Percentiles rank a stretch among this genome's conserved stretches.
Evolutionary conservation across 83 land plant species (phyloP).

Genomic region (Diphasiastrum complanatum): DNA sequence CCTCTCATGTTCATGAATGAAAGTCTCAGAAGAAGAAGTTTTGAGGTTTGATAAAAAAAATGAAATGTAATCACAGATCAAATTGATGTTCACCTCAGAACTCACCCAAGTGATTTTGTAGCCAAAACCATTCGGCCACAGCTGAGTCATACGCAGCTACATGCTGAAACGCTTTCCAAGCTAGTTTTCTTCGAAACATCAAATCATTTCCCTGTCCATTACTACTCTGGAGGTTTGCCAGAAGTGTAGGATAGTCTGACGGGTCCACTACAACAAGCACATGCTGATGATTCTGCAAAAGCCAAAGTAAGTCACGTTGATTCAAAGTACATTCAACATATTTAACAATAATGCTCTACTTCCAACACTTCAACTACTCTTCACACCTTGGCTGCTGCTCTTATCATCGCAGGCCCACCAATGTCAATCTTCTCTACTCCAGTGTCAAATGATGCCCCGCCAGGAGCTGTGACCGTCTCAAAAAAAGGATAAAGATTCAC

Average conservation of each 20-base stretch:
- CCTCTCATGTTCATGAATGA: too few species aligned
- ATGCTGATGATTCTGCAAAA: constrained; percentile 94
- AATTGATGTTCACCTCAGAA: too few species aligned
- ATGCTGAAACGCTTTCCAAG: constrained; percentile 99
- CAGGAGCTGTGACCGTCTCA: constrained; percentile 64
- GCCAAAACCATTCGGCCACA: constrained; percentile 97
- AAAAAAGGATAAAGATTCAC: constrained; percentile 97
- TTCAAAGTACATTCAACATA: neutral
- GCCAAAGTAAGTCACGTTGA: neutral
- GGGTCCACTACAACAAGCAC: constrained; percentile 91
- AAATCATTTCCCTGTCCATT: constrained; percentile 48
- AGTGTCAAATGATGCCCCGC: constrained; percentile 59
- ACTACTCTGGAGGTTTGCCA: constrained; percentile 58
- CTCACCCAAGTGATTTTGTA: constrained; percentile 43
- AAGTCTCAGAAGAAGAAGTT: too few species aligned
- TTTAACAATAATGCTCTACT: constrained; percentile 3
- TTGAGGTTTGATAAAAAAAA: too few species aligned
- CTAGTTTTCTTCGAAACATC: constrained; percentile 63
- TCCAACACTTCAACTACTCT: neutral
- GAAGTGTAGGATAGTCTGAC: constrained; percentile 65
- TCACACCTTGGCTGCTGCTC: constrained; percentile 97
- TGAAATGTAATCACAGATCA: too few species aligned
- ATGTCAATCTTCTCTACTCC: constrained; percentile 98
- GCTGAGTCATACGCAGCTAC: constrained; percentile 95
- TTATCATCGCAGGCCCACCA: constrained; percentile 98